Evolutionary conservation across 164 flowering plant species (phyloP).

Genomic region (Akebia trifoliata): DNA sequence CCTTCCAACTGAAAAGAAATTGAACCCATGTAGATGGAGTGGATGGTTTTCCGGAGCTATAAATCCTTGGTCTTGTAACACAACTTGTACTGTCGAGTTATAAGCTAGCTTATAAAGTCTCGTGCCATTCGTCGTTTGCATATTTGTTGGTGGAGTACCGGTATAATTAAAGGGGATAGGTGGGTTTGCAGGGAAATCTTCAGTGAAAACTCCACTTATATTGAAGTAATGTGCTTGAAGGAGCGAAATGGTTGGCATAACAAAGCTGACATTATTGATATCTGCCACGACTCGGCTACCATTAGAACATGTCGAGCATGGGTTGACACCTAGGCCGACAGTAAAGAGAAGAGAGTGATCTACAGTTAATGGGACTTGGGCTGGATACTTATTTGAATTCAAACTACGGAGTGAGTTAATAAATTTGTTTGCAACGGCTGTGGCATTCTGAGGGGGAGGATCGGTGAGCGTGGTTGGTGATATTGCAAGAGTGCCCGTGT

Average conservation of each 20-base stretch:
- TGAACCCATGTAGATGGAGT: conserved; percentile 71
- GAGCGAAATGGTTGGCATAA: conserved; percentile 60
- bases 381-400: conserved; percentile 57
- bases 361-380: conserved; percentile 45
- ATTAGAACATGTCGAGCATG: conserved; percentile 62
- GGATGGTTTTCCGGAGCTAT: conserved; percentile 75
- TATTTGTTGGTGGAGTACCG: conserved; percentile 35
- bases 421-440: conserved; percentile 51
- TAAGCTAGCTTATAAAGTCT: conserved; percentile 46
- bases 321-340: conserved; percentile 58
- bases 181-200: conserved; percentile 67
- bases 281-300: conserved; percentile 56
- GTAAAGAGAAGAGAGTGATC: conserved; percentile 59
- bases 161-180: conserved; percentile 49
- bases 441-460: conserved; percentile 55
- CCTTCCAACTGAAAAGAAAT: conserved; percentile 63
- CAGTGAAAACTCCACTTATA: conserved; percentile 59
- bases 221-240: conserved; percentile 74
- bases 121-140: conserved; percentile 49
- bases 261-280: conserved; percentile 67
- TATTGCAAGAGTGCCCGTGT: conserved; percentile 46
- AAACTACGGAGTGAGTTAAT: conserved; percentile 45
- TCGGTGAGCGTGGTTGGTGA: conserved; percentile 31
- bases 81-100: conserved; percentile 53
- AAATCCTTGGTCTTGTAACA: conserved; percentile 65